Evolutionary conservation across 495 filamentous ascomycete species (phyloP).

Genomic region (Aspergillus wentii): DNA sequence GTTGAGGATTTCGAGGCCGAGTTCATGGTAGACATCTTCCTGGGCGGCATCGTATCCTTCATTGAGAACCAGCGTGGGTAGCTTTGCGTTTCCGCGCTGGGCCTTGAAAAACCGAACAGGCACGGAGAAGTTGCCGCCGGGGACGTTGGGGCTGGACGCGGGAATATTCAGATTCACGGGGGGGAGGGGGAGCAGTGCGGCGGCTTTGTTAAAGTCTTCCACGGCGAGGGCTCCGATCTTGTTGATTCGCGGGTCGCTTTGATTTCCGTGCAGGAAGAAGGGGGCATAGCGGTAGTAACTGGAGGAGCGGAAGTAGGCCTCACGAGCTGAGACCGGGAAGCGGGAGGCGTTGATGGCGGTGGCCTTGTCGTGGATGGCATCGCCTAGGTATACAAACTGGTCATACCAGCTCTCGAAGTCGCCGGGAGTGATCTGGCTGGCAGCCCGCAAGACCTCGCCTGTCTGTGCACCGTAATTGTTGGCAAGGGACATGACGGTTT

Average conservation of each 20-base stretch:
- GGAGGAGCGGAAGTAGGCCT: slow-evolving; percentile 28
- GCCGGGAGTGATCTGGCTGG: too few species aligned
- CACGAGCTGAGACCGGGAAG: slow-evolving; percentile 27
- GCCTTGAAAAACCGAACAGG: slow-evolving; percentile 22
- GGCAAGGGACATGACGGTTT: too few species aligned
- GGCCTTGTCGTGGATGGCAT: too few species aligned
- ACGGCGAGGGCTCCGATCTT: slow-evolving; percentile 40
- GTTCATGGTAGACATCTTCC: slow-evolving; percentile 39
- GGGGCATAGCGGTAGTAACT: slow-evolving; percentile 41
- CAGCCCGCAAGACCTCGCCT: too few species aligned
- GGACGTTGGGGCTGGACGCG: slow-evolving; percentile 24
- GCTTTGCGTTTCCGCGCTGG: slow-evolving; percentile 4
- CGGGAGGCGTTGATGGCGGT: too few species aligned
- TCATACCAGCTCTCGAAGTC: too few species aligned
- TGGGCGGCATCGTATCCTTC: slow-evolving; percentile 34
- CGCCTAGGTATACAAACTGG: too few species aligned
- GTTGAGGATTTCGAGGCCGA: slow-evolving; percentile 25
- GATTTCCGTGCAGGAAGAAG: slow-evolving; percentile 40
- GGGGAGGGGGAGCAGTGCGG: slow-evolving; percentile 25
- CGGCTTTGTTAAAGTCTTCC: slow-evolving; percentile 40
- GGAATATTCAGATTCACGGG: slow-evolving; percentile 25
- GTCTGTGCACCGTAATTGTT: too few species aligned
- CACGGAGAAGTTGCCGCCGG: too few species aligned
- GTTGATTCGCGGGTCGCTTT: slow-evolving; percentile 17
- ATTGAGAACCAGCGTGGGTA: slow-evolving; percentile 32